Evolutionary conservation across 768 basidiomycete species (phyloP).

Genomic region (Podaxis mareebaensis): DNA sequence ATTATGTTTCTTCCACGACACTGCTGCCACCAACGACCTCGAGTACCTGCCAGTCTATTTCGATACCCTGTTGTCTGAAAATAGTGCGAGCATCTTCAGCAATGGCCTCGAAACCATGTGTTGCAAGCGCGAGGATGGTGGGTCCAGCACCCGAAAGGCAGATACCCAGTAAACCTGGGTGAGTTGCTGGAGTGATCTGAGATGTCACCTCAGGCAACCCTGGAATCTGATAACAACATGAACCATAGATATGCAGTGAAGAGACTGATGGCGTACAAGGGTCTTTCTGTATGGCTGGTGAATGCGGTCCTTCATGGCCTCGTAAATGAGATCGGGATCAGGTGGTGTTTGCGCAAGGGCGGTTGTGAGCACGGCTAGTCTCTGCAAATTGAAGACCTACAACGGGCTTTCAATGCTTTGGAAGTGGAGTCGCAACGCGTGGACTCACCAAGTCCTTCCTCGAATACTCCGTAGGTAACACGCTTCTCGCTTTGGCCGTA

Average conservation of each 20-base stretch:
- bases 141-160: slow-evolving; percentile 98
- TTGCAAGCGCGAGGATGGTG: slow-evolving; percentile 94
- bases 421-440: not conserved
- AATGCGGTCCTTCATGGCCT: slow-evolving; percentile 98
- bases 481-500: slow-evolving; percentile 91
- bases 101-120: slow-evolving; percentile 78
- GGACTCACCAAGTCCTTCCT: slow-evolving; percentile 84
- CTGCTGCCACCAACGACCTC: slow-evolving; percentile 54
- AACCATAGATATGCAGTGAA: slow-evolving; percentile 6
- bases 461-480: slow-evolving; percentile 82
- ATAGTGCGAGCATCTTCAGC: slow-evolving; percentile 78
- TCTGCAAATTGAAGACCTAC: slow-evolving; percentile 97
- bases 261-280: slow-evolving; percentile 53
- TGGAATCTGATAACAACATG: slow-evolving; percentile 69
- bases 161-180: slow-evolving; percentile 95
- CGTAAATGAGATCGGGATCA: slow-evolving; percentile 95
- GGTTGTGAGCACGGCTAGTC: slow-evolving; percentile 93
- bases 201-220: slow-evolving; percentile 93
- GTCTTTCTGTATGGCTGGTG: slow-evolving; percentile 95
- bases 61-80: slow-evolving; percentile 69
- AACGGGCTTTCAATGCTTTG: slow-evolving; percentile 10
- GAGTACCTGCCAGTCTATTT: slow-evolving; percentile 90
- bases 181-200: slow-evolving; percentile 80
- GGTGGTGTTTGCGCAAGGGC: slow-evolving; percentile 90
- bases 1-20: slow-evolving; percentile 27